Evolutionary conservation across 495 filamentous ascomycete genomes (phyloP), one percentile per base, ranked within the genome.

Genomic region (Xylaria intraflava): DNA sequence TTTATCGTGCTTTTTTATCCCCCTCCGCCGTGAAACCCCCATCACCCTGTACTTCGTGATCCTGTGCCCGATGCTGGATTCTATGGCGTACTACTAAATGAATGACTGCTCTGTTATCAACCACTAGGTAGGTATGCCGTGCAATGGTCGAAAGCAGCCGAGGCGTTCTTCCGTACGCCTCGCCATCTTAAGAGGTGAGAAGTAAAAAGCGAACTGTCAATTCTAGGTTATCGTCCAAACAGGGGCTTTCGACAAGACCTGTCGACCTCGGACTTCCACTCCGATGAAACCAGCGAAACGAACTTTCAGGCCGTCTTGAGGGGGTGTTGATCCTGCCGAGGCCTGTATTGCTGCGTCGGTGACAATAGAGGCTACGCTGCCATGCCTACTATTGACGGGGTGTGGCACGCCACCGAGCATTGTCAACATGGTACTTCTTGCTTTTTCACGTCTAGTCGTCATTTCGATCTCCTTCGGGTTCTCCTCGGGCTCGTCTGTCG

Each of bases 171-270:
- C 27, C 23, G 10, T 53, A 29, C 26, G 20, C 19, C 31, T 46
- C n/a, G n/a, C 50, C 22, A 40, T 14, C 42, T 31, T 20, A 46
- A 22, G 22, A 31, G 20, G 35, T 10, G 17, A 7, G 11, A 20
- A 24, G 16, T 14, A 12, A 19, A 20, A 20, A 29, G 26, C 17
- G 35, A 40, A 39, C 14, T 19, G 33, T 10, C 33, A 40, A 19
- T 41, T 55, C 52, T 54, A 78, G 51, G 72, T 75, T 16, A 86
- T 61, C 24, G 78, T 72, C 82, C 87, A 98, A n/a, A 96, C 88
- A 14, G 94, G 90, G 35, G 93, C 86, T 73, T 95, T 95, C 17
- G 86, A 76, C 62, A 98, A 70, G 48, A 96, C 86, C 65, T 85
- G 89, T 59, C 86, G 76, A 2, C 88, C 86, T 53, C 90, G 75